Evolutionary conservation across 192 early-diverging fungal genomes (phyloP), one percentile per base, ranked within the genome.

Genomic region (Dissophora globulifera): DNA sequence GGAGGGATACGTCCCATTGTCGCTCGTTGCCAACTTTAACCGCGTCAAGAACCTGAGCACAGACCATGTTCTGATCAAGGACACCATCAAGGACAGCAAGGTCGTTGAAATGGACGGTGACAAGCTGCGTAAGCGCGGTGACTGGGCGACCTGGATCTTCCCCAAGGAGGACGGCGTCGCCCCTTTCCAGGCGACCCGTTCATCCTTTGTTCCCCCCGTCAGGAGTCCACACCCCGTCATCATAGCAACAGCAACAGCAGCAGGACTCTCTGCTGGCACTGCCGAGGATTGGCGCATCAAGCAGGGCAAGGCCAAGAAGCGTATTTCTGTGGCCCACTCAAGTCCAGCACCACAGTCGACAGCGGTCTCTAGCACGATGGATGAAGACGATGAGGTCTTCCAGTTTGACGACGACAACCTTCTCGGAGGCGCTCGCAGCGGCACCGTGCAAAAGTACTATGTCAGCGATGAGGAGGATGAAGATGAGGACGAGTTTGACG

Each of bases 121-220:
- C 23, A 84, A 79, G 31, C 83, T 88, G 46, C 90, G 91, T 58
- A 90, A 88, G 67, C 80, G 79, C 46, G 93, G 88, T 50, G 90
- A 90, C 45, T 98, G 95, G 96, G 88, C 93, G 25, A 84, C 82
- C 12, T 98, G 94, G 94, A 63, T 94, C n/a, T 93, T 88, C 65
- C 90, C 82, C n/a, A 90, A 81, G 38, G 81, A 85, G 48, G 86
- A 85, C n/a, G 78, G 83, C 2, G 41, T 29, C 12, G 42, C 10
- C 31, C 66, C 66, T 23, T 69, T 69, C 67, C 67, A 69, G 42
- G 51, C 67, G 22, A 55, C 67, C 11, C 67, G 67, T 38, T 53
- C 55, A 15, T 59, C 67, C n/a, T 81, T 79, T 72, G 61, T 72
- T 25, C 54, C 61, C 42, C 65, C 64, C 32, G 42, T 51, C 62